Base-by-base conservation (phyloP, 805 yeast species). In the Saccharomyces jurei region DNA sequence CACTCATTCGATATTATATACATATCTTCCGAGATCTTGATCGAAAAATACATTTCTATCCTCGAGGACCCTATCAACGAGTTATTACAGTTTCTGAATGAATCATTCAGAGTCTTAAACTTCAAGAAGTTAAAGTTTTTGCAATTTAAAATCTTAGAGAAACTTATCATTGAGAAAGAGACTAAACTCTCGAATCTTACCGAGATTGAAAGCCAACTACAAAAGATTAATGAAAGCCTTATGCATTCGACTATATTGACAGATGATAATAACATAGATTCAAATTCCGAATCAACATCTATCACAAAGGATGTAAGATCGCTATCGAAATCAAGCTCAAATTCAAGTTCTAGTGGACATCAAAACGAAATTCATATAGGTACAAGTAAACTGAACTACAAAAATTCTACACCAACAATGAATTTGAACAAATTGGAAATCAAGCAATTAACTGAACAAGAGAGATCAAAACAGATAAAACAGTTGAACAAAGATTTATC, bases 1-100 rank as follows among this genome's bases (percentile, higher is more conserved):
- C 90, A 87, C 63, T 86, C 90, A 1, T 83, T 88, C 58, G 98
- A 94, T 68, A 79, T 84, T 44, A 81, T 79, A 41, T 83, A 80
- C 57, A 78, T 83, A 21, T 79, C 82, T 22, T 66, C 77, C 8
- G 79, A 76, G 55, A 73, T 74, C 27, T 58, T 77, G 46, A 68
- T 71, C 2, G 74, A 74, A 41, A 78, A 79, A 41, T 58, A 76
- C 14, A 59, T 68, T 47, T 69, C 71, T 6, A 56, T 67, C 1
- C 56, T 75, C 14, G 74, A 72, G 56, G 79, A 76, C 54, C 77
- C 77, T 13, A 57, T 70, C 0, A 60, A 62, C 21, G 76, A 75
- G 52, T 59, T 76, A 41, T 56, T 67, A 30, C 68, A 70, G 29
- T 63, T 70, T 26, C 57, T 75, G 1, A 62, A 60, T 26, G 75